Base-by-base conservation (phyloP, 768 basidiomycete species). In the Rhizopogon vulgaris region DNA sequence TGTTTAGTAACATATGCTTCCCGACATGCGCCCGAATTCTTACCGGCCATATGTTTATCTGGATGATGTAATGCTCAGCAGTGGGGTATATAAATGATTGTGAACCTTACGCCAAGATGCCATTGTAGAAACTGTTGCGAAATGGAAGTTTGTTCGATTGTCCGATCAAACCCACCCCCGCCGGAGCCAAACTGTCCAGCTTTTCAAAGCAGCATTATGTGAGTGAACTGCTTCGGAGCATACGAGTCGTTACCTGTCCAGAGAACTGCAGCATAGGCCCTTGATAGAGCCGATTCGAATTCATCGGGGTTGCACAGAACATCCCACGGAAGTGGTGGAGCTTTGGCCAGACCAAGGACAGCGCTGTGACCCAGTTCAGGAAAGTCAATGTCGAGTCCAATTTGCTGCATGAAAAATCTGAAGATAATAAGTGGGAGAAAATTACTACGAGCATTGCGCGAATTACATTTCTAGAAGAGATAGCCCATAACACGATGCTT, bases 21-120 rank as follows among this genome's bases (percentile, higher is more conserved):
- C 28, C 27, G 22, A 22, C 22, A 22, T 22, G 9, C 1, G 38
- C 46, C 3, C 15, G 17, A 6, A 46, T 46, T 17, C 59, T 42
- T 8, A 58, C 59, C 17, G 59, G 56, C 37, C 56, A 18, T 11
- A 5, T 4, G 42, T 60, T 60, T 50, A 60, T 58, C 59, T 60
- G 15, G 12, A 11, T 14, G 3, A 4, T 10, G 0, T 27, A 5
- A 3, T 6, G 3, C 10, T 47, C 1, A 52, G 25, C 15, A 11
- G n/a, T 14, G 14, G 22, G 17, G 2, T 34, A 15, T 25, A 8
- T 0, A 27, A 27, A 51, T 15, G 4, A 14, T 37, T 27, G 8
- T 41, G 11, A 6, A 8, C 17, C 59, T 51, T 10, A 60, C 59
- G 54, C 60, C 51, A 25, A 60, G 25, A 18, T 56, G 52, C 56